Percentiles rank a stretch among this genome's conserved stretches.
Conservation (phyloP, 139 green algal genomes). For the Picochlorum sp. region DNA sequence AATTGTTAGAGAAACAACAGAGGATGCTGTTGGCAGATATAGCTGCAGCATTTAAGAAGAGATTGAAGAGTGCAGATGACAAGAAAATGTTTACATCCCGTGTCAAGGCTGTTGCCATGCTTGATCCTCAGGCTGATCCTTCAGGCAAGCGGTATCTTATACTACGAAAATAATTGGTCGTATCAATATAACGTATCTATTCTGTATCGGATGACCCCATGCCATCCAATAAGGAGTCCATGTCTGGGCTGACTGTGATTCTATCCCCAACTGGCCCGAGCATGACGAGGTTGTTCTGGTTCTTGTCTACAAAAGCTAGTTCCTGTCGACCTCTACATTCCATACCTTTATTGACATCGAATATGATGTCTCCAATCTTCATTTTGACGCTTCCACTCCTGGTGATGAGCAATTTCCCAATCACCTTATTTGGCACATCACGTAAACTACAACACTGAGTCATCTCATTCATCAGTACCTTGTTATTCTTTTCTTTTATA, state of each 20-base stretch:
- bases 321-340: conserved; percentile 46
- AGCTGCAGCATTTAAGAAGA: conserved; percentile 8
- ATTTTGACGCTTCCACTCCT: conserved; percentile 64
- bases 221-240: conserved; percentile 42
- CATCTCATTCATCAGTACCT: neutral
- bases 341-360: conserved; percentile 54
- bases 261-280: conserved; percentile 41
- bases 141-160: conserved; percentile 24
- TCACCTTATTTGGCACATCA: neutral
- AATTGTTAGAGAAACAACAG: conserved; percentile 25
- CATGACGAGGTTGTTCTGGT: conserved; percentile 28
- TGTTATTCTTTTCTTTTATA: neutral
- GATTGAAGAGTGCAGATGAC: conserved; percentile 6
- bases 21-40: conserved; percentile 20
- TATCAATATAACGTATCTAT: neutral
- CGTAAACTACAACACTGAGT: neutral
- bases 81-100: conserved; percentile 14
- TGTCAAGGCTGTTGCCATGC: conserved; percentile 9
- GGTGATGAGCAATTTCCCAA: conserved; percentile 30
- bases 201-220: neutral
- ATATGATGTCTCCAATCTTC: conserved; percentile 54
- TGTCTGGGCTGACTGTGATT: conserved; percentile 44
- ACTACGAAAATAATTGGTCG: neutral
- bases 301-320: conserved; percentile 32
- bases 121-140: conserved; percentile 5